Base-by-base conservation (phyloP, 345 rosid genomes). In the Linum trigynum region DNA sequence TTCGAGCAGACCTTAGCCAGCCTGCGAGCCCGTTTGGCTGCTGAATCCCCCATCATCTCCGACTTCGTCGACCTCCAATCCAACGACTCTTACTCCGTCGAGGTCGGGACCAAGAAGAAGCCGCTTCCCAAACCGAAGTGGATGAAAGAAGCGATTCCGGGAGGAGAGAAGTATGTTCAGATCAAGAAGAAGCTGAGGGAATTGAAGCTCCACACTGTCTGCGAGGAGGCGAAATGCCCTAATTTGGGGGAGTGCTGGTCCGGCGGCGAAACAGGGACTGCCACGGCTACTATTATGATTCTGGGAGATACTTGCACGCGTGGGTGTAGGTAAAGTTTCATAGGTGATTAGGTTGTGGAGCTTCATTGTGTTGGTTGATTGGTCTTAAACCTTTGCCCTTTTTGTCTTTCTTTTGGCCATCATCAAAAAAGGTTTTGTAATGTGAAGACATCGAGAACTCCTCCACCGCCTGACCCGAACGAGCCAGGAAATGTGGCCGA, bases 221-320 rank as follows among this genome's bases (percentile, higher is more conserved):
- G 99, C 69, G 99, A 91, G 76, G 99, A 95, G 78, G 99, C 97
- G 8, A 85, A 76, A 72, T 89, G 97, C 74, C 97, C 99, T 41
- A 91, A 95, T 74, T 71, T 95, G 69, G 96, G 97, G 3, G 96
- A 95, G 78, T 95, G 97, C 70, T 95, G 97, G 97, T 91, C 99
- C 40, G 99, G 97, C 4, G 99, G 99, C 38, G 96, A 95, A 70
- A 95, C 95, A 7, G 96, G 95, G 39, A 95, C 97, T 40, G 96
- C 99, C 71, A 94, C 99, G 17, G 96, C 97, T 50, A 91, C 97
- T 2, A 91, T 94, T 48, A 91, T 94, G 97, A 94, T 94, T 59
- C 78, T 90, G 8, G 99, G 99, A 17, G 99, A 94, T 64, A 94
- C 99, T 0, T 91, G 97, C 74, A 90, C 99, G 41, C 87, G 99